Evolutionary conservation across 2,329 filamentous ascomycete genomes (phyloP).

Genomic region (Lachnellula occidentalis): DNA sequence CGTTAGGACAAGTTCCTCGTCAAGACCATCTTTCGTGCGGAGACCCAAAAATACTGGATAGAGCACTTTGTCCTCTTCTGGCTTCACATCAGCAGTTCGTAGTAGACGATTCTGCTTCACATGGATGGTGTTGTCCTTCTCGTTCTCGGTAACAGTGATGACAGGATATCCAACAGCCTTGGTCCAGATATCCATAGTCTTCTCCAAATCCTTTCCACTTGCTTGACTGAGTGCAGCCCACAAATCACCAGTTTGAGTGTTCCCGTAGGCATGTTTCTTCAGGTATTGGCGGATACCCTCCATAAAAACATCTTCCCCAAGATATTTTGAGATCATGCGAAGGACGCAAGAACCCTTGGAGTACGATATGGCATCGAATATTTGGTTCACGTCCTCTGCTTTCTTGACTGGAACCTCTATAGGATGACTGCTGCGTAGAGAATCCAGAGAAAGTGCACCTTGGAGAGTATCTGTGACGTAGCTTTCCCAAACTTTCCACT

Average conservation of each 20-base stretch:
- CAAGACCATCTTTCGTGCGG: constrained; percentile 74
- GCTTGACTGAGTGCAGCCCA: constrained; percentile 85
- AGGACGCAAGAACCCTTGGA: constrained; percentile 94
- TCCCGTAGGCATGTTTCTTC: constrained; percentile 94
- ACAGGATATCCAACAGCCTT: constrained; percentile 95
- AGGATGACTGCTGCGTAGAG: constrained; percentile 87
- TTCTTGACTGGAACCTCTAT: constrained; percentile 95
- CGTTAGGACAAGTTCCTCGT: constrained; percentile 66
- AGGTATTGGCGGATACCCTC: constrained; percentile 87
- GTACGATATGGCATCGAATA: constrained; percentile 97
- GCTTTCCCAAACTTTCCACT: constrained; percentile 97
- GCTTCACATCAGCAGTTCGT: constrained; percentile 85
- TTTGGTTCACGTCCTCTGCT: constrained; percentile 95
- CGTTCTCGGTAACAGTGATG: constrained; percentile 74
- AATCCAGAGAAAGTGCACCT: constrained; percentile 80
- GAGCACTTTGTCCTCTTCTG: constrained; percentile 81
- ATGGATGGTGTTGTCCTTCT: constrained; percentile 65
- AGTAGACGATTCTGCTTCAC: constrained; percentile 95
- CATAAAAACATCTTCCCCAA: constrained; percentile 89
- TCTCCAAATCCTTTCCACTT: constrained; percentile 83
- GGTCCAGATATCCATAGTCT: constrained; percentile 94
- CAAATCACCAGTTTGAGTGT: constrained; percentile 84
- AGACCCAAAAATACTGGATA: constrained; percentile 88
- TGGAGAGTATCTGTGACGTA: constrained; percentile 93
- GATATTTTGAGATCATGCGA: constrained; percentile 93